Conservation (phyloP, 352 stramenopile species). For the Globisporangium irregulare region DNA sequence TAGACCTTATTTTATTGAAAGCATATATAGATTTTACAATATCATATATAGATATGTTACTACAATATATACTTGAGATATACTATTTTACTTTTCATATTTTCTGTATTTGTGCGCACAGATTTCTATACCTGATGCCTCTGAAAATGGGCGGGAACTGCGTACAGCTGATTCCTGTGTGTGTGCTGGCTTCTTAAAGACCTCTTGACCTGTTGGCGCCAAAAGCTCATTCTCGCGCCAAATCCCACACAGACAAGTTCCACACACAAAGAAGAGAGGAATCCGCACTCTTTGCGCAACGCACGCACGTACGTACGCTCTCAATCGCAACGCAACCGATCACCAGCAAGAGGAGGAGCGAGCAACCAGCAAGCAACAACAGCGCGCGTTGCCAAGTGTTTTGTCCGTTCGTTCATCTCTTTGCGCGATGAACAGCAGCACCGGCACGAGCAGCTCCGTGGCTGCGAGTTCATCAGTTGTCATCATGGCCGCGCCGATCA, state of each 20-base stretch:
- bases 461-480: not conserved
- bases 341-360: not conserved
- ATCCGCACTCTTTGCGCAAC: not conserved
- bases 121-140: not conserved
- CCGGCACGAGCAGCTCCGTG: not conserved
- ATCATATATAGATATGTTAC: no score
- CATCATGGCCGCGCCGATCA: constrained; percentile 11
- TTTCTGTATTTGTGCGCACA: not conserved
- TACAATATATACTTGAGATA: no score
- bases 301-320: not conserved
- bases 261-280: not conserved
- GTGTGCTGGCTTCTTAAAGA: not conserved
- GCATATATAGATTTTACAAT: no score
- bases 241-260: not conserved
- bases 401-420: not conserved
- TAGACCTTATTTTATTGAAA: no score
- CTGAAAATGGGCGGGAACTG: not conserved
- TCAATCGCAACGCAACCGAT: not conserved
- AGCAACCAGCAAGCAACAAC: not conserved
- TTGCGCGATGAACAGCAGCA: not conserved
- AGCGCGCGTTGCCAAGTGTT: not conserved
- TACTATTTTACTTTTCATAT: no score
- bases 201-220: not conserved
- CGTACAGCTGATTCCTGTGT: not conserved
- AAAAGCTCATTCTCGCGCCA: constrained; percentile 1